Evolutionary conservation across 139 green algal genomes (phyloP).

Genomic region (Pseudopediastrum boryanum): DNA sequence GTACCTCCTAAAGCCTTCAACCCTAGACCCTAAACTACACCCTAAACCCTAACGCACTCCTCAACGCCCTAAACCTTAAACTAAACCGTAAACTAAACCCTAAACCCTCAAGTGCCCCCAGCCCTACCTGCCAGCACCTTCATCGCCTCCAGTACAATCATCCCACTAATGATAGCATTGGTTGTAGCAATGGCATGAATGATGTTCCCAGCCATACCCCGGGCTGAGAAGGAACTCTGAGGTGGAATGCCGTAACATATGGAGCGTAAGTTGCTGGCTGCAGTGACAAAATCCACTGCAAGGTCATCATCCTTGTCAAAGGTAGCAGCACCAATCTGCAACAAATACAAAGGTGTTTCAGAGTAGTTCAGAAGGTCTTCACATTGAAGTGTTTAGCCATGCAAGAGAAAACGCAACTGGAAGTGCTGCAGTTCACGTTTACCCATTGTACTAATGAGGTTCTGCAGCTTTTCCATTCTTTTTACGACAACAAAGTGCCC

Average conservation of each 20-base stretch:
- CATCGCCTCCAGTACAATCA: slow-evolving; percentile 91
- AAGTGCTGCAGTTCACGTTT: too few species aligned
- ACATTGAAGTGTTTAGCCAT: too few species aligned
- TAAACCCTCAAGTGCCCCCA: background rate
- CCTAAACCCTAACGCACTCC: background rate
- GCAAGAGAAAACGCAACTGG: too few species aligned
- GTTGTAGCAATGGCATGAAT: slow-evolving; percentile 99
- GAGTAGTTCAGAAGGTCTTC: too few species aligned
- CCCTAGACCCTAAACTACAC: background rate
- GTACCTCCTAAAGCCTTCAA: background rate
- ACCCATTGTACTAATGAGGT: too few species aligned
- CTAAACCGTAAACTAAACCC: background rate
- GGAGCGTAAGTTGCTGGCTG: slow-evolving; percentile 87
- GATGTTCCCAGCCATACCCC: slow-evolving; percentile 99
- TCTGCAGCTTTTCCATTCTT: too few species aligned
- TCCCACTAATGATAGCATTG: slow-evolving; percentile 93
- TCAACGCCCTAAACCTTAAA: too few species aligned
- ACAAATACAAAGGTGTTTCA: too few species aligned
- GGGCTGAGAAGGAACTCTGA: slow-evolving; percentile 81
- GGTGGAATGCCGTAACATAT: slow-evolving; percentile 82
- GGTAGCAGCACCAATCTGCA: slow-evolving; percentile 17
- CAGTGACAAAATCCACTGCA: slow-evolving; percentile 93
- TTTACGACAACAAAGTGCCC: background rate
- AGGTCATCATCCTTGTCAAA: slow-evolving; percentile 95
- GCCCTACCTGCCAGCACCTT: slow-evolving; percentile 81